phyloP scores from a whole-genome alignment of 805 yeast genomes.

The Myxozyma sirexii region DNA sequence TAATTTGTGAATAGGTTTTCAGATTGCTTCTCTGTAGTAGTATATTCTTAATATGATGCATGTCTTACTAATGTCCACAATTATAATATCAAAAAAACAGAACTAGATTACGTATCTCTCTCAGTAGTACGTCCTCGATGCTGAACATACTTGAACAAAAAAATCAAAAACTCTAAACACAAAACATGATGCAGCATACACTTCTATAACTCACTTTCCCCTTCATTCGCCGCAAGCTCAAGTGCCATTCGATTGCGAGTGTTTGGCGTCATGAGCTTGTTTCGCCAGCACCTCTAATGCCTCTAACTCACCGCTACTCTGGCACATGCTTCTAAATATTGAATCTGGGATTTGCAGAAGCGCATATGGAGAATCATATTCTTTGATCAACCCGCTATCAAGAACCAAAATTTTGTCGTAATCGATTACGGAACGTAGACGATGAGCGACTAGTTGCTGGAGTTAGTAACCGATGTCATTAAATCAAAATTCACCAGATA shows the following conservation, averaged over 20 bases:
- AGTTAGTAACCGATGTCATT: not conserved
- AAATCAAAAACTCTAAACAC: not conserved
- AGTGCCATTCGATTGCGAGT: not conserved
- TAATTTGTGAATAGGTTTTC: too few species aligned
- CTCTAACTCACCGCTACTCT: conserved; percentile 88
- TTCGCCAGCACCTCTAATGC: conserved; percentile 71
- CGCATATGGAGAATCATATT: conserved; percentile 69
- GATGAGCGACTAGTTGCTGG: conserved; percentile 59
- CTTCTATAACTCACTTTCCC: too few species aligned
- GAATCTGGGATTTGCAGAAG: conserved; percentile 56
- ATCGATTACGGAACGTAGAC: conserved; percentile 70
- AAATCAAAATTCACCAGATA: conserved; percentile 5
- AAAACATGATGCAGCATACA: too few species aligned
- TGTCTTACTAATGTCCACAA: too few species aligned
- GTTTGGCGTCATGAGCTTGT: conserved; percentile 36
- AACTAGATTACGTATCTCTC: too few species aligned
- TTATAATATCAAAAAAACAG: too few species aligned
- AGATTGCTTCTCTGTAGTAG: too few species aligned
- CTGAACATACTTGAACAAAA: not conserved
- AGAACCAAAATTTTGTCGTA: conserved; percentile 78
- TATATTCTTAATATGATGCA: too few species aligned
- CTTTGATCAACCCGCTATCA: conserved; percentile 75
- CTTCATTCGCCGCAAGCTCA: not conserved
- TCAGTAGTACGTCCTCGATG: too few species aligned
- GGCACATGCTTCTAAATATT: conserved; percentile 74